phyloP scores from a whole-genome alignment of 345 rosid species.

The Lepidium didymum region DNA sequence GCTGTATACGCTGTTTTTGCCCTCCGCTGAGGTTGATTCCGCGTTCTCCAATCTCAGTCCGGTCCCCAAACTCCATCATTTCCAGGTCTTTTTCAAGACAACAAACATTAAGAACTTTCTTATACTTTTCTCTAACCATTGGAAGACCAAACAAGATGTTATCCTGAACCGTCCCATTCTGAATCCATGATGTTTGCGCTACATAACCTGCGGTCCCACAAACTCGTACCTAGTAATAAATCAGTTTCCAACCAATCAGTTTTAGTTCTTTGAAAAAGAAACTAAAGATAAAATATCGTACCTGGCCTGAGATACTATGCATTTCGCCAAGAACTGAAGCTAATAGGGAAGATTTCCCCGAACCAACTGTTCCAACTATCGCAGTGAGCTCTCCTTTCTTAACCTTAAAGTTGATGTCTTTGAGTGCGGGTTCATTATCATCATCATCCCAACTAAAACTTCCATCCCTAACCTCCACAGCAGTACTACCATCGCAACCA shows the following conservation, averaged over 20 bases:
- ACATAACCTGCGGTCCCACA: constrained; percentile 85
- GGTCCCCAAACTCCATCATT: constrained; percentile 95
- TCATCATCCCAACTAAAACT: constrained; percentile 84
- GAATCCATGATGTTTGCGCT: constrained; percentile 97
- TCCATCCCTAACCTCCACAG: constrained; percentile 67
- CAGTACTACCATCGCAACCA: constrained; percentile 45
- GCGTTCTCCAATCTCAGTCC: constrained; percentile 92
- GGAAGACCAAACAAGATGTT: constrained; percentile 85
- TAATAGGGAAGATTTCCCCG: constrained; percentile 88
- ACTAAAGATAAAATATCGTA: constrained; percentile 8
- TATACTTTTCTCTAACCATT: constrained; percentile 54
- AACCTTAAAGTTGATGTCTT: constrained; percentile 49
- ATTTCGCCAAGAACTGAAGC: constrained; percentile 90
- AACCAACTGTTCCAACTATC: constrained; percentile 89
- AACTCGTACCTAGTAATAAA: constrained; percentile 47
- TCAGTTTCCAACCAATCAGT: not conserved
- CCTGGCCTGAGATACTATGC: constrained; percentile 80
- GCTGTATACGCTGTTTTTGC: constrained; percentile 93
- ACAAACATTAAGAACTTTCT: constrained; percentile 65
- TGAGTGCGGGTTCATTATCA: constrained; percentile 54
- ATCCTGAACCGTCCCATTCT: constrained; percentile 79
- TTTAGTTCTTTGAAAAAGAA: not conserved
- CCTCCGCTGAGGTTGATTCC: constrained; percentile 98
- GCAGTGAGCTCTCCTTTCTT: constrained; percentile 79
- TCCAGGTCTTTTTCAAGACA: constrained; percentile 75